These are phyloP conservation scores for Eucalyptus erythrocorys DNA, from an alignment of 345 rosid species.

Conservation along the genomic window DNA sequence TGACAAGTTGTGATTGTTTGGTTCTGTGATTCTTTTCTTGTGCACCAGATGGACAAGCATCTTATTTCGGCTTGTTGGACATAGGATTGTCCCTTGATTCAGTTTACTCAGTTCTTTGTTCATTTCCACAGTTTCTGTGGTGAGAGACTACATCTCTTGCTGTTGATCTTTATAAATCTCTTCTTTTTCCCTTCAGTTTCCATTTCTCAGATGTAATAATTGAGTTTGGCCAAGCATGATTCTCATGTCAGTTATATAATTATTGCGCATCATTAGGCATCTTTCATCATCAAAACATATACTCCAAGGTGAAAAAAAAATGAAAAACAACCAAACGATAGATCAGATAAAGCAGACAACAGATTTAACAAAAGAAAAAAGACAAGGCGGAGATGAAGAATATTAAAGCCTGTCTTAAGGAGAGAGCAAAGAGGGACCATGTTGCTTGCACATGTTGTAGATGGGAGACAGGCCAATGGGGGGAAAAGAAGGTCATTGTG, in stretches of 20 bases:
- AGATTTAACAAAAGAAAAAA: neutral
- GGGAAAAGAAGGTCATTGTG: neutral
- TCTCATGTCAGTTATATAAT: neutral
- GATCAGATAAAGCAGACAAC: neutral
- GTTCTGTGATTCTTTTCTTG: neutral
- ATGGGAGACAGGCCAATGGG: neutral
- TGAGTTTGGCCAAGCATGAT: neutral
- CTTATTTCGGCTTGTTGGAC: neutral
- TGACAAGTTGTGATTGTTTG: neutral
- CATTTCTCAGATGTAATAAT: neutral
- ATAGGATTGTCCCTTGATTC: neutral
- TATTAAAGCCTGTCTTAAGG: neutral
- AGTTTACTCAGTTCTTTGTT: neutral
- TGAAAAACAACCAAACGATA: neutral
- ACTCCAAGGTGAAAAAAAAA: neutral
- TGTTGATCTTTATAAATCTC: neutral
- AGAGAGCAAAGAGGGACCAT: neutral
- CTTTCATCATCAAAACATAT: neutral
- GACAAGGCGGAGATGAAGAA: neutral
- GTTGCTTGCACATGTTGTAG: neutral
- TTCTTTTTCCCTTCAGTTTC: neutral
- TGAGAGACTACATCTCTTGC: neutral
- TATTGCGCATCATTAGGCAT: neutral
- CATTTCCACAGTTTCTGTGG: neutral
- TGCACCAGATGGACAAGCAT: neutral